These are phyloP conservation scores for Linnemannia schmuckeri DNA, from an alignment of 192 early-diverging fungal species.

Conservation along the genomic window DNA sequence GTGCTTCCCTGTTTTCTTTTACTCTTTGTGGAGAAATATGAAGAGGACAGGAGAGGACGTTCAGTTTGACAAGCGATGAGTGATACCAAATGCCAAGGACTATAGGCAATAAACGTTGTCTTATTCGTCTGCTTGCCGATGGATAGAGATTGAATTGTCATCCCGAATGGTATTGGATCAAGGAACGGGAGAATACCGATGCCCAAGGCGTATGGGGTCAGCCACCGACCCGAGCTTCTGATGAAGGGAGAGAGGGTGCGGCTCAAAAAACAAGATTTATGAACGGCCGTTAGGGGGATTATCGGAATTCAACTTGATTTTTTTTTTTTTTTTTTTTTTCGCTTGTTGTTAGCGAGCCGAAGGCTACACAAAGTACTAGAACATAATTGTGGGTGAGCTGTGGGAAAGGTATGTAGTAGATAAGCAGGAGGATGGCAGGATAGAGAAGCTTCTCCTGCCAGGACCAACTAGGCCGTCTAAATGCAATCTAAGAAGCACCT, in stretches of 20 bases:
- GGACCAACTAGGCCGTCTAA: no score
- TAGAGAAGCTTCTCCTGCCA: no score
- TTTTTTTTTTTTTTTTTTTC: not conserved
- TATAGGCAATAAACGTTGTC: not conserved
- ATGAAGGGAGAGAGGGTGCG: not conserved
- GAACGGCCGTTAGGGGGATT: not conserved
- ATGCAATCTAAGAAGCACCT: no score
- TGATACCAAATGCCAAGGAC: not conserved
- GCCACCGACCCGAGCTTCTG: constrained; percentile 27
- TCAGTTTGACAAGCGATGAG: not conserved
- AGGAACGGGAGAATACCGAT: not conserved
- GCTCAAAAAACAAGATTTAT: not conserved
- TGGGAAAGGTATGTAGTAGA: not conserved
- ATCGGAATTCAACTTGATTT: not conserved
- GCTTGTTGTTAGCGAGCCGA: not conserved
- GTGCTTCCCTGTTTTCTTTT: not conserved
- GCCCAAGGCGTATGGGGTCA: constrained; percentile 10
- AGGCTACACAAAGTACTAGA: not conserved
- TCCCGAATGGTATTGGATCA: not conserved
- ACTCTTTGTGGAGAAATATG: not conserved
- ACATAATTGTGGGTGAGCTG: not conserved
- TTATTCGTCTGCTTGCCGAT: not conserved
- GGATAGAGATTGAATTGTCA: not conserved
- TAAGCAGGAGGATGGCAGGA: no score
- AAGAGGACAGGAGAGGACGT: not conserved